Evolutionary conservation across 495 filamentous ascomycete genomes (phyloP).

Genomic region (Neurospora hispaniola): DNA sequence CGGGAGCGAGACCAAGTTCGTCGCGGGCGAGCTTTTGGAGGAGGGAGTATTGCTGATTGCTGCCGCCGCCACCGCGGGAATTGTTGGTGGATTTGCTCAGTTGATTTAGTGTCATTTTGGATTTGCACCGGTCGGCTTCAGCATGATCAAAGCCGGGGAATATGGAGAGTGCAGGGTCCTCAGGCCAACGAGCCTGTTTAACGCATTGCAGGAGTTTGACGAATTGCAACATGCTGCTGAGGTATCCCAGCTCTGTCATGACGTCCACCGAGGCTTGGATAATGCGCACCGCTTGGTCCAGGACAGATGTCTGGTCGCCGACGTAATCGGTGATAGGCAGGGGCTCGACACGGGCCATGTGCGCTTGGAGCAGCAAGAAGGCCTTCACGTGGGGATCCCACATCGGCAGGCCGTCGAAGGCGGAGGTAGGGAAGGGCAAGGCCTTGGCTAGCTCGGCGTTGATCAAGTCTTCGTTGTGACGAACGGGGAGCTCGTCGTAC

Average conservation of each 20-base stretch:
- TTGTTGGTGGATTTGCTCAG: slow-evolving; percentile 1
- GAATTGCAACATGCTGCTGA: slow-evolving; percentile 63
- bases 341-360: slow-evolving; percentile 74
- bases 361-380: slow-evolving; percentile 86
- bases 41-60: slow-evolving; percentile 19
- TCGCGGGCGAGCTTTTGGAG: slow-evolving; percentile 30
- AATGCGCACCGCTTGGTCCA: slow-evolving; percentile 95
- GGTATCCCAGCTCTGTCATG: slow-evolving; percentile 78
- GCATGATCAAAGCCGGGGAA: slow-evolving; percentile 60
- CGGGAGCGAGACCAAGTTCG: slow-evolving; percentile 24
- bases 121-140: slow-evolving; percentile 27
- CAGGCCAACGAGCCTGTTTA: slow-evolving; percentile 86
- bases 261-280: slow-evolving; percentile 87
- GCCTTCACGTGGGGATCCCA: slow-evolving; percentile 99
- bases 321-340: slow-evolving; percentile 96
- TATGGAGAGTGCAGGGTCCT: slow-evolving; percentile 67
- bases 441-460: slow-evolving; percentile 82
- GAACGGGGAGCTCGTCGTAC: slow-evolving; percentile 96
- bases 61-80: slow-evolving; percentile 21
- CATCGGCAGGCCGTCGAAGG: slow-evolving; percentile 60
- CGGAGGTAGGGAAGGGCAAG: slow-evolving; percentile 46
- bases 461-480: slow-evolving; percentile 98
- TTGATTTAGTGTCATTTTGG: slow-evolving; percentile 12
- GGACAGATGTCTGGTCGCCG: slow-evolving; percentile 71
- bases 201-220: slow-evolving; percentile 81